These are phyloP conservation scores for Hemileccinum rubropunctum DNA, from an alignment of 768 basidiomycete species.

Conservation along the genomic window DNA sequence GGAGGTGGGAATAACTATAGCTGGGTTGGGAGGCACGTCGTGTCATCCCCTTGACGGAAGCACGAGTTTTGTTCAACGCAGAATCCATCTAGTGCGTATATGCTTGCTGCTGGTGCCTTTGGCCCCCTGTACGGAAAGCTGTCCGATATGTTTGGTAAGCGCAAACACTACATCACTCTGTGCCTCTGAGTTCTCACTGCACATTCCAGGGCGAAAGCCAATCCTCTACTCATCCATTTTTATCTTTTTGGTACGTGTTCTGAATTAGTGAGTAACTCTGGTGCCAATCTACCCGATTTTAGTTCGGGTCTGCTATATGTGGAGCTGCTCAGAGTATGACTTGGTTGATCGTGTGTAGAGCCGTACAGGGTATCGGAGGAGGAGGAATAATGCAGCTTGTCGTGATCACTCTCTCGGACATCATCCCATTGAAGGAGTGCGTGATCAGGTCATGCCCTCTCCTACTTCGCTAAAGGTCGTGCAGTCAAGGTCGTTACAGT, in stretches of 20 bases:
- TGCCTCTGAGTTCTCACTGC: not conserved
- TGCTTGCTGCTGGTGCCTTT: conserved; percentile 64
- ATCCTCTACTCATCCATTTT: conserved; percentile 63
- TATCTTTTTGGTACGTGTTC: conserved; percentile 58
- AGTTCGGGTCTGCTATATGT: conserved; percentile 78
- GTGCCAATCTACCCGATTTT: not conserved
- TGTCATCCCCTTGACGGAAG: not conserved
- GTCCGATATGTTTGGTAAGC: conserved; percentile 51
- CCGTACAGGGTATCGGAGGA: conserved; percentile 80
- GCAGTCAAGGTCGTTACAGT: conserved; percentile 71
- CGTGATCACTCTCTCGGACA: conserved; percentile 77
- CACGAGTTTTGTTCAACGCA: not conserved
- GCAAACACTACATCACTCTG: not conserved
- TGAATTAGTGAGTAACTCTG: not conserved
- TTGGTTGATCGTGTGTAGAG: conserved; percentile 73
- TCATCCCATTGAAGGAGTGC: conserved; percentile 74
- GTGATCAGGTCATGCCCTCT: conserved; percentile 17
- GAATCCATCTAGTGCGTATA: conserved; percentile 55
- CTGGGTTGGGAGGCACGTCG: conserved; percentile 66
- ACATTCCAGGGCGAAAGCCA: conserved; percentile 56
- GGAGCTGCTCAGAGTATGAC: conserved; percentile 75
- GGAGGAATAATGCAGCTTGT: conserved; percentile 75
- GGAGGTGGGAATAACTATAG: conserved; percentile 63
- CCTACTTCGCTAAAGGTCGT: not conserved
- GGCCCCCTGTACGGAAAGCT: conserved; percentile 78